Evolutionary conservation across 2,329 filamentous ascomycete species (phyloP).

Genomic region (Orbilia javanica): DNA sequence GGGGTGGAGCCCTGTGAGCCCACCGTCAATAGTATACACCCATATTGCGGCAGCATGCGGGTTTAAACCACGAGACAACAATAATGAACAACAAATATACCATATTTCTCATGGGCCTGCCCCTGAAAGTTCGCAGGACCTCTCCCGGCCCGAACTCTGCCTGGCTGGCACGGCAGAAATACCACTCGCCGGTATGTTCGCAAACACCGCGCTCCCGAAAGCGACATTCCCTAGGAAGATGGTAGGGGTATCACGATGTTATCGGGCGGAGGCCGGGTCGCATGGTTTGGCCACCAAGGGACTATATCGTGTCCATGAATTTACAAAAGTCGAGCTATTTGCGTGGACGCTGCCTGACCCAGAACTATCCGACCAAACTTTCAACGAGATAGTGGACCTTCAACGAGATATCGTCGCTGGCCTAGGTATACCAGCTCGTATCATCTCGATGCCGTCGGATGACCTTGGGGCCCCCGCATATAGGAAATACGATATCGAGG

Average conservation of each 20-base stretch:
- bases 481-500: slow-evolving; percentile 93
- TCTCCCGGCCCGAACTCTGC: slow-evolving; percentile 76
- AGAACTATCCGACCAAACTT: slow-evolving; percentile 71
- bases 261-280: slow-evolving; percentile 92
- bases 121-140: slow-evolving; percentile 61
- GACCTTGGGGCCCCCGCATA: slow-evolving; percentile 90
- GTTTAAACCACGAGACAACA: slow-evolving; percentile 90
- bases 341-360: slow-evolving; percentile 80
- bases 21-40: slow-evolving; percentile 90
- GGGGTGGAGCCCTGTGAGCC: slow-evolving; percentile 84
- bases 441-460: slow-evolving; percentile 89
- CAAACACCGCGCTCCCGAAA: slow-evolving; percentile 76
- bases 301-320: slow-evolving; percentile 96
- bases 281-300: slow-evolving; percentile 92
- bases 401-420: slow-evolving; percentile 84
- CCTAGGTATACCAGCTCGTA: slow-evolving; percentile 84
- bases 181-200: slow-evolving; percentile 89
- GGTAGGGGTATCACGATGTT: slow-evolving; percentile 90
- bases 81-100: slow-evolving; percentile 94
- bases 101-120: slow-evolving; percentile 73
- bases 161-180: slow-evolving; percentile 95
- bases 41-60: slow-evolving; percentile 92
- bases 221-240: slow-evolving; percentile 79
- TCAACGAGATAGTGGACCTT: slow-evolving; percentile 86
- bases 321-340: slow-evolving; percentile 98